Evolutionary conservation across 371 early-diverging fungal species (phyloP), one percentile per base, ranked within the genome.

Genomic region (Rhizopus sp.): DNA sequence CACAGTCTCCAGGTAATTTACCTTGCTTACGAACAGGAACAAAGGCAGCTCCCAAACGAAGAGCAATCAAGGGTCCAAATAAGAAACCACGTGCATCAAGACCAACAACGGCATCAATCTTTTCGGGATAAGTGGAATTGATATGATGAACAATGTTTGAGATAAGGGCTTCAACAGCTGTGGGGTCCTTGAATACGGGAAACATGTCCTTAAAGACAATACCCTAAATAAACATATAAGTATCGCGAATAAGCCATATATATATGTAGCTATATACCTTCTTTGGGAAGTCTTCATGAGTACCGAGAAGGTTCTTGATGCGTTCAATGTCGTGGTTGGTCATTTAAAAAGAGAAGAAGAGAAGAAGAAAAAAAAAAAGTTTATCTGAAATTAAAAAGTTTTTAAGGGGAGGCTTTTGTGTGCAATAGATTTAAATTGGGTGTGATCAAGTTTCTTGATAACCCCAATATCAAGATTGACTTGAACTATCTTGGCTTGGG

Each of bases 1-100:
- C 84, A 55, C 80, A 81, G 17, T 75, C 78, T 13, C 97, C 97
- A 5, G 97, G 97, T 51, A 98, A 88, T 75, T 98, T 98, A 15
- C 99, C 99, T 34, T 86, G 82, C 84, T 98, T 98, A 61, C 98
- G 88, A 30, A 96, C 93, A 41, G 99, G 98, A 2, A 89, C 96
- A 73, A 98, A 98, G 15, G 91, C 88, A 62, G 92, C 92, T 50
- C 90, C 90, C 33, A 98, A 80, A 65, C 91, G 88, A 65, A 86
- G 75, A 38, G 97, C 96, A 33, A 97, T 75, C 71, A 91, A 71
- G 16, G 98, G 97, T 16, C 92, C 96, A 40, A 94, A 84, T 55
- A 94, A 78, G 81, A 94, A 95, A 33, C 96, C 95, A 71, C 95
- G 92, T 16, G 94, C 92, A 74, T 94, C 94, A 38, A 93, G 82